Base-by-base conservation (phyloP, 2,329 filamentous ascomycete genomes). In the Pyrenophora graminea region DNA sequence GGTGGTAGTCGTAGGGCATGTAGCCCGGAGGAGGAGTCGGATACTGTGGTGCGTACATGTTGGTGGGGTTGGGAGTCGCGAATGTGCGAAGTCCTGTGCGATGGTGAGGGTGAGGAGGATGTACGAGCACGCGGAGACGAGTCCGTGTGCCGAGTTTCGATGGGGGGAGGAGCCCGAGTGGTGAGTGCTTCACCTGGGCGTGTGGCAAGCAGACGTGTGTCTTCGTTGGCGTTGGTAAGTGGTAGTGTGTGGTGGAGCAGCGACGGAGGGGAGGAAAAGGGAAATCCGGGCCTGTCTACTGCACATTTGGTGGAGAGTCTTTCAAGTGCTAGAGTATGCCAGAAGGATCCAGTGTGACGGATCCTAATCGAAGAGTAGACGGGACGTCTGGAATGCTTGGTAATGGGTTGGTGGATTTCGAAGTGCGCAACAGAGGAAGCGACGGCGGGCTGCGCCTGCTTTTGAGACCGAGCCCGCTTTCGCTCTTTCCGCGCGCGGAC, bases 21-120 rank as follows among this genome's bases (percentile, higher is more conserved):
- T 72, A 72, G 61, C 65, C 64, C 32, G 71, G 71, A 12, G 71
- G 69, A 37, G 68, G 66, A 13, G 70, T 68, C 32, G 65, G 66
- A 53, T 70, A 73, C 34, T 67, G 68, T 25, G 66, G 59, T 18
- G 61, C 56, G 62, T 67, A 70, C 64, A 70, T 71, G 51, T 46
- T 55, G 56, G 45, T 40, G 61, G 50, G 15, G 39, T n/a, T 39
- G 23, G 43, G 30, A 44, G 46, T 49, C 37, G 51, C 45, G 51
- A 23, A 4, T 37, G 43, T 40, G 40, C 33, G 49, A 38, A 19
- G 34, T 19, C 45, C 36, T 23, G 44, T 39, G 21, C 25, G 46
- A 23, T 13, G 49, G 39, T 39, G 47, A 30, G 6, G 31, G 39
- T 15, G 17, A 31, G 23, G 23, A n/a, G 13, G 34, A 21, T 17